Conservation (phyloP, 352 stramenopile species). For the Phytopythium montanum region DNA sequence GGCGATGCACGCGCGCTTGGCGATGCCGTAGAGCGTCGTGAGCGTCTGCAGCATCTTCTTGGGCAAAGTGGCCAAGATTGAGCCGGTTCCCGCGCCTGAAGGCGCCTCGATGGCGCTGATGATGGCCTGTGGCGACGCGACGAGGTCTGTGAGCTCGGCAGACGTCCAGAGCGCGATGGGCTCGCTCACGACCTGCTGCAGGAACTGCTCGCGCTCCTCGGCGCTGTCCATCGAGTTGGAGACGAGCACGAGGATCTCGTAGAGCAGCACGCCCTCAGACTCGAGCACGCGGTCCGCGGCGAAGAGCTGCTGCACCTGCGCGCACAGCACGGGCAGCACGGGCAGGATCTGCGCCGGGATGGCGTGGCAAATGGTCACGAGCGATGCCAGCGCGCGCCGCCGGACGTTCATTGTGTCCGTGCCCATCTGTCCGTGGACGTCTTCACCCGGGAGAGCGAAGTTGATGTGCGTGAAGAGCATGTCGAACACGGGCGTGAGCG, state of each 20-base stretch:
- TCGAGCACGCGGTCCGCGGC: conserved; percentile 65
- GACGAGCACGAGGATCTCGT: conserved; percentile 80
- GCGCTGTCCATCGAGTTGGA: conserved; percentile 72
- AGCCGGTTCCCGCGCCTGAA: too few species aligned
- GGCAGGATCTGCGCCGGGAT: conserved; percentile 73
- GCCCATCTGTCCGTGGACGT: conserved; percentile 61
- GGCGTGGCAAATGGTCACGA: conserved; percentile 75
- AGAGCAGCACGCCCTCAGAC: conserved; percentile 71
- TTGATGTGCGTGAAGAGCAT: conserved; percentile 72
- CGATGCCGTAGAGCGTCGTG: conserved; percentile 77
- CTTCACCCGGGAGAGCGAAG: conserved; percentile 63
- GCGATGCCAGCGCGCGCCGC: conserved; percentile 54
- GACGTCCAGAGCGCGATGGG: conserved; percentile 58
- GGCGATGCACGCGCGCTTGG: conserved; percentile 14
- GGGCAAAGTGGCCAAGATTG: conserved; percentile 13
- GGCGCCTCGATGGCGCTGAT: conserved; percentile 45
- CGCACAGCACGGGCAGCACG: conserved; percentile 65
- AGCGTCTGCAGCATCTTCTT: conserved; percentile 67
- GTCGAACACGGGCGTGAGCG: conserved; percentile 71
- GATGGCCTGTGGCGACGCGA: conserved; percentile 50
- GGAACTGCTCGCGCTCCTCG: conserved; percentile 57
- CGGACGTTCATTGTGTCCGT: conserved; percentile 71
- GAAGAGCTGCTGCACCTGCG: conserved; percentile 72
- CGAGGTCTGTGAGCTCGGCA: conserved; percentile 58
- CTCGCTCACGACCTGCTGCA: conserved; percentile 73